A percentile compares a stretch with the other conserved stretches of the same genome.
These are phyloP conservation scores for barley (Hordeum vulgare) DNA, from an alignment of 176 grass and related monocot species.

Conservation along the genomic window DNA sequence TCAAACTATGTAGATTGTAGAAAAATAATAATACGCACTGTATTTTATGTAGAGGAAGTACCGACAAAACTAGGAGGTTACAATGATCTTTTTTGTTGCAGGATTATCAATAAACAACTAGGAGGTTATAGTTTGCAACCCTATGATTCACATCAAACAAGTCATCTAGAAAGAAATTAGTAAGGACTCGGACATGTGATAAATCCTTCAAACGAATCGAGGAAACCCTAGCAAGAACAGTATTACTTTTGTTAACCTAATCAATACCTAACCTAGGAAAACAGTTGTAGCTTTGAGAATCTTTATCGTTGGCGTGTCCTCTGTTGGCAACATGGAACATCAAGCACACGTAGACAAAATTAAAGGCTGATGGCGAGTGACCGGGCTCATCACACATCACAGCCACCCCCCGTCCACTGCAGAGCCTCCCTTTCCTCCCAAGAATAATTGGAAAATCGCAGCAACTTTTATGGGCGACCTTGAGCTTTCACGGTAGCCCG, in stretches of 20 bases:
- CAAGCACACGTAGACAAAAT: constrained; percentile 24
- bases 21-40: no score
- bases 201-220: background rate
- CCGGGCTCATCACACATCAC: background rate
- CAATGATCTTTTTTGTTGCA: background rate
- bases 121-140: background rate
- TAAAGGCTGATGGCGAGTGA: background rate
- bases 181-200: background rate
- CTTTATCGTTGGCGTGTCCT: background rate
- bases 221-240: background rate
- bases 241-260: background rate
- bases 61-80: background rate
- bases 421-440: constrained; percentile 1
- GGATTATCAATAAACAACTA: no score
- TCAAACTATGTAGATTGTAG: no score
- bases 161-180: background rate
- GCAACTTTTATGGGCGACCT: constrained; percentile 3
- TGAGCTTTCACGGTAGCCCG: constrained; percentile 1
- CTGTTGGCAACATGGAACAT: background rate
- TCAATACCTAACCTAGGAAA: background rate
- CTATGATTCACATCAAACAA: background rate
- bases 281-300: constrained; percentile 15
- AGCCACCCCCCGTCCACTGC: background rate
- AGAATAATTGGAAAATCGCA: constrained; percentile 7
- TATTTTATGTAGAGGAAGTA: no score